Percentiles rank a stretch among this genome's conserved stretches.
phyloP scores from a whole-genome alignment of 1,139 yeast species.

The Saccharomyces hybrid region DNA sequence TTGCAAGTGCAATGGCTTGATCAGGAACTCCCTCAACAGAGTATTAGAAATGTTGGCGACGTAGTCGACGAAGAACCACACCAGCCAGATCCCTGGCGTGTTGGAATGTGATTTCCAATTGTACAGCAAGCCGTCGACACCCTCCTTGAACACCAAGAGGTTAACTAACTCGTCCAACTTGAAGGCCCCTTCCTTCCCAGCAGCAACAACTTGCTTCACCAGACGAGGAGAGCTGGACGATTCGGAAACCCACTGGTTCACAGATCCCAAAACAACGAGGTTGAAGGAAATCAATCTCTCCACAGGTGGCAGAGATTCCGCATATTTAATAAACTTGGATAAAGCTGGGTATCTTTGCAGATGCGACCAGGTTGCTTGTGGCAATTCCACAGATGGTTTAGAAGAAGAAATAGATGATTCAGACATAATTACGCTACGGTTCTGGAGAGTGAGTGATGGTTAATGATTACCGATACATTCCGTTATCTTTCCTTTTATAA shows the following conservation, averaged over 20 bases:
- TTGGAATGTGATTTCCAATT: slow-evolving; percentile 15
- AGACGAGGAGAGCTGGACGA: slow-evolving; percentile 16
- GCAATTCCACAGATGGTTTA: background rate
- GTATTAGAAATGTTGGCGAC: slow-evolving; percentile 26
- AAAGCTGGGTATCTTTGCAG: slow-evolving; percentile 2
- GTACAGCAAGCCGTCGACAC: slow-evolving; percentile 22
- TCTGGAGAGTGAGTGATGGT: background rate
- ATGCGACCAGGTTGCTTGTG: slow-evolving; percentile 3
- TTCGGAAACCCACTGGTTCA: slow-evolving; percentile 12
- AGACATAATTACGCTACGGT: background rate
- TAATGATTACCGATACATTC: background rate
- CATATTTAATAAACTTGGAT: background rate
- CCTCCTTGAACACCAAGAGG: slow-evolving; percentile 24
- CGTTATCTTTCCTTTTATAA: background rate
- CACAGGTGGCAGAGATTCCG: background rate
- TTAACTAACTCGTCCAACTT: slow-evolving; percentile 22
- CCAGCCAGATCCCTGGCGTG: slow-evolving; percentile 26
- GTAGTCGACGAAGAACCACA: slow-evolving; percentile 26
- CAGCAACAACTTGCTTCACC: slow-evolving; percentile 12
- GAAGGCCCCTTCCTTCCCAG: slow-evolving; percentile 6
- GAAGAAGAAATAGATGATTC: background rate
- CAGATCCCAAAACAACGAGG: slow-evolving; percentile 5
- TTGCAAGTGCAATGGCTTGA: slow-evolving; percentile 21
- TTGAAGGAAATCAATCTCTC: background rate
- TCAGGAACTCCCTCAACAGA: slow-evolving; percentile 21